These are phyloP conservation scores for Bryoglossum gracile DNA, from an alignment of 495 filamentous ascomycete species.

Conservation along the genomic window DNA sequence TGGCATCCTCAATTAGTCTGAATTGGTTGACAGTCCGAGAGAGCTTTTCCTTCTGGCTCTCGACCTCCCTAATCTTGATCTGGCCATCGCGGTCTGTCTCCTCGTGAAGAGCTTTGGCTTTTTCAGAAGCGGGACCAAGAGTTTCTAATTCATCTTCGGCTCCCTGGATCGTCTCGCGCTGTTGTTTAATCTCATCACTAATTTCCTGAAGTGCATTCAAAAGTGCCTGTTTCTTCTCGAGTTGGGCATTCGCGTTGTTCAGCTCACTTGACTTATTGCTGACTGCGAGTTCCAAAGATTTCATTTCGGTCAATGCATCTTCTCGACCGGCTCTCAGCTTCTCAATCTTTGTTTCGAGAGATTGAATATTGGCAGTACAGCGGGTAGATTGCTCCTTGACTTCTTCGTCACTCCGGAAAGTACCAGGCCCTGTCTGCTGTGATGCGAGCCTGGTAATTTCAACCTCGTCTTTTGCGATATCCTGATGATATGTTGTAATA, in stretches of 20 bases:
- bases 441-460: slow-evolving; percentile 64
- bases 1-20: slow-evolving; percentile 63
- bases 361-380: slow-evolving; percentile 58
- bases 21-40: slow-evolving; percentile 70
- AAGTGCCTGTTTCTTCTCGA: slow-evolving; percentile 69
- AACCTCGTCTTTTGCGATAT: slow-evolving; percentile 58
- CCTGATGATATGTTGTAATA: slow-evolving; percentile 63
- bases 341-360: slow-evolving; percentile 51
- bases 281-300: slow-evolving; percentile 60
- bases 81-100: slow-evolving; percentile 65
- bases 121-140: slow-evolving; percentile 64
- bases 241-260: slow-evolving; percentile 57
- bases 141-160: slow-evolving; percentile 62
- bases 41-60: slow-evolving; percentile 62
- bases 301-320: slow-evolving; percentile 56
- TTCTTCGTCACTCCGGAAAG: slow-evolving; percentile 65
- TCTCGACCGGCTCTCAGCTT: slow-evolving; percentile 66
- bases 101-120: slow-evolving; percentile 64
- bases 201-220: slow-evolving; percentile 62
- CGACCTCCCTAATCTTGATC: slow-evolving; percentile 65
- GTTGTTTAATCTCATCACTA: slow-evolving; percentile 56
- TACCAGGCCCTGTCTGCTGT: slow-evolving; percentile 60
- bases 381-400: slow-evolving; percentile 68
- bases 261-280: slow-evolving; percentile 64
- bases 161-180: slow-evolving; percentile 57